Base-by-base conservation (phyloP, 495 filamentous ascomycete species). In the Penicillium parvum region DNA sequence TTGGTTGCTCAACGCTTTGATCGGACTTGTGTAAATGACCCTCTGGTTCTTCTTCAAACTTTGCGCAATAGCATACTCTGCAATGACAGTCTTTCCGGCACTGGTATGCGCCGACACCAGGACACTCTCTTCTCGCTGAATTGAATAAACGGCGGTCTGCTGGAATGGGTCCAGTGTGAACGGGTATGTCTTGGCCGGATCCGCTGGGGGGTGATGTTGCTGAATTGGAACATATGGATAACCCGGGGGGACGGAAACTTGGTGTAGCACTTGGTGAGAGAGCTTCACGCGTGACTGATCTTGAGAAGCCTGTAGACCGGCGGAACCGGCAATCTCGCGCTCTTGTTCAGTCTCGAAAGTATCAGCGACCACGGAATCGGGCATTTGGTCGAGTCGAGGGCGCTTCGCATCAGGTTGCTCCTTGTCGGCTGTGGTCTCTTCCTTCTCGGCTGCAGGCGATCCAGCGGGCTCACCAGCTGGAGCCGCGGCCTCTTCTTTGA, bases 1-100 rank as follows among this genome's bases (percentile, higher is more conserved):
- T 62, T 98, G 92, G 58, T 98, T 98, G 61, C 90, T 96, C 60
- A 98, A 72, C 16, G 92, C 92, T 64, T 98, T 98, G 71, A 98
- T 97, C 1, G 92, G 92, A 75, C 91, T 96, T 2, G 92, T 98
- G 70, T 98, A 98, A 61, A 98, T 97, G 46, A 98, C 92, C 58
- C 92, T 81, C 69, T 98, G 92, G 68, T 96, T 96, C 63, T 85
- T 81, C 70, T 94, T 90, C 67, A 98, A 78, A 65, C 94, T 90
- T 58, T 98, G 92, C 28, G 92, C 92, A 59, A 98, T 97, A 10
- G 92, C 94, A 60, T 98, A 98, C 60, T 98, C 92, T 44, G 92
- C 92, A 14, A 96, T 88, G 12, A 97, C 92, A 2, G 92, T 98
- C 65, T 98, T 98, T 64, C 92, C 92, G 27, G 92, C 92, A 78